Evolutionary conservation across 805 yeast species (phyloP), one percentile per base, ranked within the genome.

Genomic region (Candida maris): DNA sequence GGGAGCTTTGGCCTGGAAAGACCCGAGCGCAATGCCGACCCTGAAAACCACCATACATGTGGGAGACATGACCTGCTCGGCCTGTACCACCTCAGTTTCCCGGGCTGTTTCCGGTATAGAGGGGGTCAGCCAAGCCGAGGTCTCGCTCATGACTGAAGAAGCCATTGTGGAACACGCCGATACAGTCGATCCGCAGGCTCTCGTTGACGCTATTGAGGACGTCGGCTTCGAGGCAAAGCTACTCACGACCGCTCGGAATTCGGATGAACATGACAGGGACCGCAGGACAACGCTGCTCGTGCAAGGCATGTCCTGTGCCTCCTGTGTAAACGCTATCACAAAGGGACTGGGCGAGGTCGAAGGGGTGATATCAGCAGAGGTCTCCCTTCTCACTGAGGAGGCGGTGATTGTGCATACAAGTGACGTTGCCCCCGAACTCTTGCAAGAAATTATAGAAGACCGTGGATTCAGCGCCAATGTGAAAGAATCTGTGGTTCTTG

Each of bases 41-140:
- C 30, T 15, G 2, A 43, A 39, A 5, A 51, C 59, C 3, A 34
- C 38, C 7, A 29, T 61, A 10, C 46, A 57, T 4, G 64, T 82
- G 1, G 58, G 64, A 12, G 97, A 97, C 2, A 91, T 89, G 97
- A 89, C 97, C 2, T 91, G 97, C 54, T 81, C 93, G 2, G 74
- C 95, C 1, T 91, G 97, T 56, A 72, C 84, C 0, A 69, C 81
- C 2, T 66, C 93, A 1, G 75, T 91, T 15, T 74, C 80, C 1
- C 59, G 63, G 18, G 79, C 79, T 1, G 51, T 86, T 19, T 61
- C 67, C 37, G 52, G 52, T 1, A 37, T 75, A 6, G 61, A 64
- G 1, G 84, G 83, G 1, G 83, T 86, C 2, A 32, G 50, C 1
- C 52, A 59, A 4, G 83, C 71, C 1, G 65, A 71, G 5, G 85